Conservation (phyloP, 257 asterid genomes). For the Solanum tarijense region DNA sequence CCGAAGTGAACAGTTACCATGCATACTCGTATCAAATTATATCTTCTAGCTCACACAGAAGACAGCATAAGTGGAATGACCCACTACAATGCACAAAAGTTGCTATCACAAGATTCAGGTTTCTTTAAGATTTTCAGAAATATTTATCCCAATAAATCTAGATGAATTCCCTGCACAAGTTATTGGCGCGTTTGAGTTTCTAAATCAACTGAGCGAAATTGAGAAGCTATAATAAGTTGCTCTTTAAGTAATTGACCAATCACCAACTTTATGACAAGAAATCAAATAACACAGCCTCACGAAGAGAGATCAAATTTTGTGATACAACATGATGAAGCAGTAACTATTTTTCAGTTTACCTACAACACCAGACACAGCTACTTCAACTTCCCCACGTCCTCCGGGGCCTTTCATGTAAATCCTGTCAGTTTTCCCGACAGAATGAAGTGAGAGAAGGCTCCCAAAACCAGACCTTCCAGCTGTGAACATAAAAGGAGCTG, state of each 20-base stretch:
- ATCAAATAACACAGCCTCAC: background rate
- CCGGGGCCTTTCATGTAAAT: constrained; percentile 99
- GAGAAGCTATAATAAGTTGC: background rate
- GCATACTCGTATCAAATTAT: background rate
- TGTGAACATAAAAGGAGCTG: constrained; percentile 11
- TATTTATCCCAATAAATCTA: background rate
- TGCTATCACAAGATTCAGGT: background rate
- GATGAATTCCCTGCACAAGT: background rate
- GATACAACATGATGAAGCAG: background rate
- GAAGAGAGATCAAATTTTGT: background rate
- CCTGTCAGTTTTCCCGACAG: constrained; percentile 79
- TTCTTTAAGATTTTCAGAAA: background rate
- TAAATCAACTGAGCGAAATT: background rate
- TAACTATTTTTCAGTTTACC: constrained; percentile 34
- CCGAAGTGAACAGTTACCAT: background rate
- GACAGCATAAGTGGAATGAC: background rate
- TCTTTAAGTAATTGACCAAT: background rate
- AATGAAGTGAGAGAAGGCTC: constrained; percentile 85
- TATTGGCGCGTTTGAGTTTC: background rate
- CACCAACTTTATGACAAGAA: background rate
- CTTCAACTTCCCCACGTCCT: constrained; percentile 99
- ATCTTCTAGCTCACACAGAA: background rate
- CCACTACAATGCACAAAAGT: background rate
- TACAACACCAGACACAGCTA: constrained; percentile 90
- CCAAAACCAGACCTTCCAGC: constrained; percentile 96